Conservation (phyloP, 768 basidiomycete genomes). For the Mycena vulgaris region DNA sequence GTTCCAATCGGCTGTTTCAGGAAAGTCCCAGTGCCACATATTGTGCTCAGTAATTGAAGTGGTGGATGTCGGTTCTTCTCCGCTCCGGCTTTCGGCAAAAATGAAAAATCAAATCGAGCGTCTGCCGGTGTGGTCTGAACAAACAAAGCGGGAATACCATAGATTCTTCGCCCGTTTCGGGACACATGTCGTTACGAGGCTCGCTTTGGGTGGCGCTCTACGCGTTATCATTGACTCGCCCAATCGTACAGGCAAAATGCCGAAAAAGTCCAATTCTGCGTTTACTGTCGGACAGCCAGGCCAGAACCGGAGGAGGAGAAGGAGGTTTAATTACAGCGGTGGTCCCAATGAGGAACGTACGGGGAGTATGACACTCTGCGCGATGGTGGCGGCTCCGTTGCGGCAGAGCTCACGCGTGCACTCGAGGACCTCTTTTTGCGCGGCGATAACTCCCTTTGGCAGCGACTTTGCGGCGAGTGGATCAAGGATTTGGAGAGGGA, state of each 20-base stretch:
- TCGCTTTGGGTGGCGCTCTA: conserved; percentile 19
- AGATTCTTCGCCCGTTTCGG: conserved; percentile 19
- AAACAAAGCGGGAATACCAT: not conserved
- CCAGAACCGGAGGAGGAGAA: too few relatives aligned
- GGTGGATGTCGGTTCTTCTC: not conserved
- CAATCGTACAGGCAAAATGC: not conserved
- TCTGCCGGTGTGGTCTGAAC: conserved; percentile 1
- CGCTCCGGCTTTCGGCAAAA: conserved; percentile 6
- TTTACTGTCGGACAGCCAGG: too few relatives aligned
- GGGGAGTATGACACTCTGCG: too few relatives aligned
- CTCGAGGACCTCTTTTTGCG: conserved; percentile 16
- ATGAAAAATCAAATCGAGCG: conserved; percentile 1
- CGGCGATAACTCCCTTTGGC: not conserved
- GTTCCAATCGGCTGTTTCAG: conserved; percentile 11
- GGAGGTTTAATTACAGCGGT: too few relatives aligned
- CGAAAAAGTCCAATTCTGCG: not conserved
- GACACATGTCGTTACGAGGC: conserved; percentile 12
- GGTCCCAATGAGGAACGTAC: too few relatives aligned
- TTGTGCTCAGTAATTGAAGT: not conserved
- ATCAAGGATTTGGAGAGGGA: conserved; percentile 23
- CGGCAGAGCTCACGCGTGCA: conserved; percentile 4
- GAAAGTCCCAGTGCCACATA: not conserved
- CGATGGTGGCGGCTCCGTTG: conserved; percentile 20
- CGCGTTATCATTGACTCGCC: conserved; percentile 6
- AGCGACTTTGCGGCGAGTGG: conserved; percentile 1